phyloP scores from a whole-genome alignment of 768 basidiomycete species.

The Calvatia gigantea region DNA sequence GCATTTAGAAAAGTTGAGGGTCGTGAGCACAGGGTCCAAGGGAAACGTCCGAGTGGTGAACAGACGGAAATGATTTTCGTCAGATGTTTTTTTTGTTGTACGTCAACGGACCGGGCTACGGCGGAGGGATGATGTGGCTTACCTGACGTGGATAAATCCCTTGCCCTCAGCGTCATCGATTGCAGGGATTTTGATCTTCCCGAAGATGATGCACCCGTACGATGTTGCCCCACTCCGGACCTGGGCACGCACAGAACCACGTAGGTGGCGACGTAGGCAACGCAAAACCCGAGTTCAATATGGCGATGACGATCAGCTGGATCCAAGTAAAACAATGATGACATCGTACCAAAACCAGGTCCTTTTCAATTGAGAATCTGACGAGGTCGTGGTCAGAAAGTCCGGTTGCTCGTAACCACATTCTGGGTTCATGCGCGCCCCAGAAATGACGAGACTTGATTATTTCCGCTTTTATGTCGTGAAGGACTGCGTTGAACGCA shows the following conservation, averaged over 20 bases:
- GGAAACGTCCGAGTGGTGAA: not conserved
- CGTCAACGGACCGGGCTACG: slow-evolving; percentile 3
- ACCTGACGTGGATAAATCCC: slow-evolving; percentile 75
- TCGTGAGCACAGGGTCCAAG: not conserved
- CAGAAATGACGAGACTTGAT: slow-evolving; percentile 63
- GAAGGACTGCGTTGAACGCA: slow-evolving; percentile 57
- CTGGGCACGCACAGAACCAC: slow-evolving; percentile 17
- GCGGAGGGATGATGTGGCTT: slow-evolving; percentile 16
- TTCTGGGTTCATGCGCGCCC: slow-evolving; percentile 67
- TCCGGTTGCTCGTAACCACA: slow-evolving; percentile 62
- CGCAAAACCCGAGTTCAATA: slow-evolving; percentile 1
- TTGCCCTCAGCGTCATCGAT: slow-evolving; percentile 58
- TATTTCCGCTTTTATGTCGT: slow-evolving; percentile 62
- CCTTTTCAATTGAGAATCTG: slow-evolving; percentile 44
- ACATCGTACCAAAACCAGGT: slow-evolving; percentile 36
- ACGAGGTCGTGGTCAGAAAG: slow-evolving; percentile 52
- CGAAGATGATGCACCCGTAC: slow-evolving; percentile 69
- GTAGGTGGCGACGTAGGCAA: not conserved
- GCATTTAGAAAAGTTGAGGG: slow-evolving; percentile 4
- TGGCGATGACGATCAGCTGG: not conserved
- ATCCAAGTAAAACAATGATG: not conserved
- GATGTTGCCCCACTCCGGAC: slow-evolving; percentile 54
- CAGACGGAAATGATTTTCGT: not conserved
- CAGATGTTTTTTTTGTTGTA: not conserved
- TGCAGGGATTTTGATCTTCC: slow-evolving; percentile 71